These are phyloP conservation scores for Fusarium lateritium DNA, from an alignment of 2,329 filamentous ascomycete genomes.

Conservation along the genomic window DNA sequence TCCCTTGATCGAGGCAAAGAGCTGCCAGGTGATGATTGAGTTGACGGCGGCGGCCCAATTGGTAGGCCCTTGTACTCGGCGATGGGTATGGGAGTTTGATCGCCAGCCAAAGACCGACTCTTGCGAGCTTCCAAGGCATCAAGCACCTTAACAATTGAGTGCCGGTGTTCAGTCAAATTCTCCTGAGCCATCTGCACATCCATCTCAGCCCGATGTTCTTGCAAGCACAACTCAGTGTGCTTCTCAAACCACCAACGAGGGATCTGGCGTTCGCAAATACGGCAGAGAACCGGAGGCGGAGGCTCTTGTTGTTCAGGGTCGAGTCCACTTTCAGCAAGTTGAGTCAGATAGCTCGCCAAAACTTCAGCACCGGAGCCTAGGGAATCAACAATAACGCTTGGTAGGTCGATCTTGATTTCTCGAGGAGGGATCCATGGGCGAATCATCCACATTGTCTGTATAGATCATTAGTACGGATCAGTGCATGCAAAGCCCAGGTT, in stretches of 20 bases:
- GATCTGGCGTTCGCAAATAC: slow-evolving; percentile 97
- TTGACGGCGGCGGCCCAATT: slow-evolving; percentile 83
- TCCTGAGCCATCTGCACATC: slow-evolving; percentile 98
- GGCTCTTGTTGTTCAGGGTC: slow-evolving; percentile 83
- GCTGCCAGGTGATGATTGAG: slow-evolving; percentile 79
- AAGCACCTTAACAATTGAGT: slow-evolving; percentile 93
- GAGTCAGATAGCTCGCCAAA: slow-evolving; percentile 92
- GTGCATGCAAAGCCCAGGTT: not conserved
- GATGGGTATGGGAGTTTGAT: slow-evolving; percentile 66
- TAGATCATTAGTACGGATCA: slow-evolving; percentile 49
- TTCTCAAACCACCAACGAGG: slow-evolving; percentile 99
- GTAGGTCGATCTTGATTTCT: slow-evolving; percentile 96
- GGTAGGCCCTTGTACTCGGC: slow-evolving; percentile 90
- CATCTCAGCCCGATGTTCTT: slow-evolving; percentile 97
- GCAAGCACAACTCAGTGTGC: slow-evolving; percentile 94
- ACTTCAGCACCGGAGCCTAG: slow-evolving; percentile 95
- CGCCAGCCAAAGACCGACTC: slow-evolving; percentile 73
- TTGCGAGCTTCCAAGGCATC: slow-evolving; percentile 89
- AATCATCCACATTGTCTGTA: slow-evolving; percentile 99
- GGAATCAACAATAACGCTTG: slow-evolving; percentile 89
- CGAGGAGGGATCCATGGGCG: slow-evolving; percentile 89
- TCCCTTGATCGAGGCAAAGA: slow-evolving; percentile 81
- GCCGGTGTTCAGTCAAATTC: slow-evolving; percentile 90
- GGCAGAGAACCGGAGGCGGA: slow-evolving; percentile 90
- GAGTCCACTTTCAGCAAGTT: slow-evolving; percentile 85